Evolutionary conservation across 2,329 filamentous ascomycete species (phyloP), one percentile per base, ranked within the genome.

Genomic region (Cladorrhinum sp.): DNA sequence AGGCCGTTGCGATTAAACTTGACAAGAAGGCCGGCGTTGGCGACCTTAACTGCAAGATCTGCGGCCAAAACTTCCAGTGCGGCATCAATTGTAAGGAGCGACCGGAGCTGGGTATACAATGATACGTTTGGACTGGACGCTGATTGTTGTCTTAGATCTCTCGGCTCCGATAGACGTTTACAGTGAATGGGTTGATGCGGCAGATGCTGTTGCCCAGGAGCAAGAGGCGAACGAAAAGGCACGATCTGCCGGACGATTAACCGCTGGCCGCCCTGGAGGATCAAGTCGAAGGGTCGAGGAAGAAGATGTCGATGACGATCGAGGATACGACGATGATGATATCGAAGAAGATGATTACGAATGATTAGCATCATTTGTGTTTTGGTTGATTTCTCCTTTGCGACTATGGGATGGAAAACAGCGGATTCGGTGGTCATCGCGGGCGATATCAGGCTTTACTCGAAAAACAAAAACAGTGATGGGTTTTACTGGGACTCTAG

Each of bases 131-230:
- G 2, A 21, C 14, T 14, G 55, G 16, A 28, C 28, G 48, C 64
- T 59, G 16, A 57, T 9, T 52, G 26, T 51, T 24, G 14, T 33
- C 51, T 14, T 54, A 96, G 92, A 96, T 74, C 86, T 98, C 24
- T 96, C 91, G 24, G 91, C 90, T 14, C 86, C 92, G 0, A 92
- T 99, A 52, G 95, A 99, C 73, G 94, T 99, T 7, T 99, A 99
- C 73, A 91, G 91, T 33, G 95, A 98, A 75, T 99, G 95, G 95
- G 91, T 99, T 65, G 95, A 99, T 77, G 95, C 95, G 65, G 80
- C 84, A 69, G 70, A 71, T 62, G 69, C 70, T 33, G 70, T 72
- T 36, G 70, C 70, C 3, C 64, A 68, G 30, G 64, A 66, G 24
- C 42, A 46, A 46, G 42, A 46, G 16, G 42, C 42, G 10, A 46